phyloP scores from a whole-genome alignment of 1,284 basidiomycete species.

The Boletus nobilissimus region DNA sequence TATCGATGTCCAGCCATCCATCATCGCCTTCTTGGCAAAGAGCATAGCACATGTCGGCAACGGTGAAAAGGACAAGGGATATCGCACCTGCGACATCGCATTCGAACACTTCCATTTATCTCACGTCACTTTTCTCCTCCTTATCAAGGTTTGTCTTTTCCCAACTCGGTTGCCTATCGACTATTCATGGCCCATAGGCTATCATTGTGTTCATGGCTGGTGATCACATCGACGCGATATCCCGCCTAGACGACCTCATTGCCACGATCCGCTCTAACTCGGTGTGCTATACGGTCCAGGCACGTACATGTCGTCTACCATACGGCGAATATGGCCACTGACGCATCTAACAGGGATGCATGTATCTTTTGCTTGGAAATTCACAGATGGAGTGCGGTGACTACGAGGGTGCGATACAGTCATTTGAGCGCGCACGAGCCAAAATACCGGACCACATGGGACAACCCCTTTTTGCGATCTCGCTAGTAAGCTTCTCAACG shows the following conservation, averaged over 20 bases:
- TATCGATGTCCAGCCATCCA: neutral
- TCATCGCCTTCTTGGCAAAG: neutral
- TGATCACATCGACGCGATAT: too few relatives aligned
- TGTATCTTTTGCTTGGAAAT: neutral
- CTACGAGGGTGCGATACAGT: neutral
- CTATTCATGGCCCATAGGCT: too few relatives aligned
- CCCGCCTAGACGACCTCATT: too few relatives aligned
- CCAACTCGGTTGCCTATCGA: too few relatives aligned
- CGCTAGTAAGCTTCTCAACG: neutral
- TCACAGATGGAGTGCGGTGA: neutral
- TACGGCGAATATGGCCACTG: neutral
- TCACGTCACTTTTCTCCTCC: neutral
- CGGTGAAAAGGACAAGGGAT: neutral
- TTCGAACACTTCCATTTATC: neutral
- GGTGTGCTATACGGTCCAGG: too few relatives aligned
- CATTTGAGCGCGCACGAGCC: neutral
- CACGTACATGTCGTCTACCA: too few relatives aligned
- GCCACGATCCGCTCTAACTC: too few relatives aligned
- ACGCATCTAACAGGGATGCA: neutral
- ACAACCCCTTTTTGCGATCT: neutral
- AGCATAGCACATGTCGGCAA: neutral
- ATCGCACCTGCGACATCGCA: neutral
- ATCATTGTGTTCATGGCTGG: too few relatives aligned
- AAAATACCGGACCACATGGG: neutral
- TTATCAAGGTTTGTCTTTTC: neutral